A percentile compares a stretch with the other conserved stretches of the same genome.
phyloP scores from a whole-genome alignment of 2,329 filamentous ascomycete genomes.

The Periconia sp. region DNA sequence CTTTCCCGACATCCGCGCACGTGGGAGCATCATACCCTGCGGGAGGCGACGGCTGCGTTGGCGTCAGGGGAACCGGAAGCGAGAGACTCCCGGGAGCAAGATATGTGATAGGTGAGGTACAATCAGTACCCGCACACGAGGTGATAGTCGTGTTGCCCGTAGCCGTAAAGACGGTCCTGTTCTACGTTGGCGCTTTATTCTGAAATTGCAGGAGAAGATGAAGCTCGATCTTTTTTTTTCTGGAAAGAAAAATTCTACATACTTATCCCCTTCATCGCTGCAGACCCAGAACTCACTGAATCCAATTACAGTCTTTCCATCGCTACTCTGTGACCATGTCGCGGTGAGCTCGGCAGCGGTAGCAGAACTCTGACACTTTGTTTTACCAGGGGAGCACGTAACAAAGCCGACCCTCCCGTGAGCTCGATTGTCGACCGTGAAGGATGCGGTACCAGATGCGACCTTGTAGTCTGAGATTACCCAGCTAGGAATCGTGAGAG shows the following conservation, averaged over 20 bases:
- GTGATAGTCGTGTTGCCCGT: slow-evolving; percentile 13
- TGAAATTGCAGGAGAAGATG: too few relatives aligned
- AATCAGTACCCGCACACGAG: slow-evolving; percentile 12
- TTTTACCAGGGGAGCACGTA: slow-evolving; percentile 8
- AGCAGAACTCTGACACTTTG: not conserved
- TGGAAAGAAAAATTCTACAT: not conserved
- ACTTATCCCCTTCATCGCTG: slow-evolving; percentile 13
- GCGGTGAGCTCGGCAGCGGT: slow-evolving; percentile 3
- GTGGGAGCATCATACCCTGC: slow-evolving; percentile 11
- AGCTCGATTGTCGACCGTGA: slow-evolving; percentile 10
- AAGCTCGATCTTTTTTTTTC: not conserved
- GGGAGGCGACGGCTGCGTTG: slow-evolving; percentile 13
- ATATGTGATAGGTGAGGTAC: slow-evolving; percentile 15
- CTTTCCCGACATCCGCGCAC: slow-evolving; percentile 12
- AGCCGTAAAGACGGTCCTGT: slow-evolving; percentile 12
- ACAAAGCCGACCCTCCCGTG: not conserved
- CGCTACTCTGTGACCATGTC: slow-evolving; percentile 2
- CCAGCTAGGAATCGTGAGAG: slow-evolving; percentile 10
- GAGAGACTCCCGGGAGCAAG: slow-evolving; percentile 10
- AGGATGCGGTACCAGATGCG: slow-evolving; percentile 7
- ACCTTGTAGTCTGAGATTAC: slow-evolving; percentile 8
- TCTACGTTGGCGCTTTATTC: too few relatives aligned
- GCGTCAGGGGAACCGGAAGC: slow-evolving; percentile 17
- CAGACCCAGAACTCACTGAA: slow-evolving; percentile 12
- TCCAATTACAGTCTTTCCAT: slow-evolving; percentile 8